Evolutionary conservation across 1,284 basidiomycete genomes (phyloP), one percentile per base, ranked within the genome.

Genomic region (Ustilago curta): DNA sequence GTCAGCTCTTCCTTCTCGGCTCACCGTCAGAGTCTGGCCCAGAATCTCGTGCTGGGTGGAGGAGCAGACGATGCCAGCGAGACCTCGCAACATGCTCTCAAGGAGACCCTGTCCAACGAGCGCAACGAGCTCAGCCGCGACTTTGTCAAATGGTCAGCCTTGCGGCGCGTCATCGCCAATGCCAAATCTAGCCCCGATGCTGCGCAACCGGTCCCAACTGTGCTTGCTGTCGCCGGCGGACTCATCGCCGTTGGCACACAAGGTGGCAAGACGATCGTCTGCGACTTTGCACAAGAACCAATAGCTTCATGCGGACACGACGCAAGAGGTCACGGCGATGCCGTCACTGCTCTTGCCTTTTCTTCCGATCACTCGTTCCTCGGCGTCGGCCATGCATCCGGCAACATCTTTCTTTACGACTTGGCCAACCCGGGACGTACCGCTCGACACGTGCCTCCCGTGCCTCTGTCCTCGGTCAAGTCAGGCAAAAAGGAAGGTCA

Each of bases 351-450:
- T 0, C 86, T 99, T 5, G 91, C 94, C 2, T 87, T 99, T 53
- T 97, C 95, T 4, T 91, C 93, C 73, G 97, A 99, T 82, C 93
- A 95, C 78, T 96, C 95, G 0, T 98, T 91, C 84, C 87, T 98
- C 51, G 96, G 92, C 0, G 91, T 92, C 1, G 97, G 97, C 0
- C 94, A 98, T 84, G 88, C 90, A 0, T 89, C 89, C 2, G 97
- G 97, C 2, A 89, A 93, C 77, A 91, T 99, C 44, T 91, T 92
- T 77, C 88, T 99, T 0, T 99, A 92, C 83, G 92, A 97, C 73
- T 85, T 98, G 53, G 88, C 90, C 52, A 88, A 89, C 35, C 92
- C 94, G 0, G 49, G 79, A 2, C 84, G 83, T 47, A 87, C 88
- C 0, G 86, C 87, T 4, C 90, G 94, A 0, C 88, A 89, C 23